Percentiles rank a stretch among this genome's conserved stretches.
Conservation (phyloP, 257 asterid genomes). For the Jacaranda copaia region DNA sequence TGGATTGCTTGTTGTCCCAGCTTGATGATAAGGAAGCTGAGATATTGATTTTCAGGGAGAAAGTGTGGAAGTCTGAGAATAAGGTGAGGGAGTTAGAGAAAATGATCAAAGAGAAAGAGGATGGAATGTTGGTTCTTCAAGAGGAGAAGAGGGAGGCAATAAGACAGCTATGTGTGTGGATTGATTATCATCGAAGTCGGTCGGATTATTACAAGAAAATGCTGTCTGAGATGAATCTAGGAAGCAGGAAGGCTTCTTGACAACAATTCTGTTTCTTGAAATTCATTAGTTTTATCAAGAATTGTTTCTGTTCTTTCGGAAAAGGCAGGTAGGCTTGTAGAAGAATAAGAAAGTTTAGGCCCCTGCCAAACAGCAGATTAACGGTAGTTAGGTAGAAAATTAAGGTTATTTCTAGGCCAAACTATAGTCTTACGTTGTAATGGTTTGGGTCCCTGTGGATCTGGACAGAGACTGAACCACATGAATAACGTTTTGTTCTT, state of each 20-base stretch:
- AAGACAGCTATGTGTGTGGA: constrained; percentile 76
- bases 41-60: constrained; percentile 58
- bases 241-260: constrained; percentile 21
- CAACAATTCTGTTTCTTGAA: too few relatives aligned
- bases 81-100: constrained; percentile 68
- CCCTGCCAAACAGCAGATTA: background rate
- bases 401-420: background rate
- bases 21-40: constrained; percentile 65
- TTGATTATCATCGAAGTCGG: constrained; percentile 65
- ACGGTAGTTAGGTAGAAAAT: background rate
- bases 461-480: background rate
- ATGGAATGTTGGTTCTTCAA: constrained; percentile 52
- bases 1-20: constrained; percentile 51
- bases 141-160: constrained; percentile 81
- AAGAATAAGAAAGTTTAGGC: background rate
- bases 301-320: background rate
- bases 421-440: background rate
- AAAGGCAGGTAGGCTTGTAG: background rate
- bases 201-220: constrained; percentile 68
- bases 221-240: constrained; percentile 45
- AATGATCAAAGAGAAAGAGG: constrained; percentile 53
- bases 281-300: background rate
- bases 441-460: background rate
- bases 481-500: background rate
- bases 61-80: constrained; percentile 61